Evolutionary conservation across 148 eudicot genomes (phyloP), one percentile per base, ranked within the genome.

Genomic region (Persicaria tinctoria): DNA sequence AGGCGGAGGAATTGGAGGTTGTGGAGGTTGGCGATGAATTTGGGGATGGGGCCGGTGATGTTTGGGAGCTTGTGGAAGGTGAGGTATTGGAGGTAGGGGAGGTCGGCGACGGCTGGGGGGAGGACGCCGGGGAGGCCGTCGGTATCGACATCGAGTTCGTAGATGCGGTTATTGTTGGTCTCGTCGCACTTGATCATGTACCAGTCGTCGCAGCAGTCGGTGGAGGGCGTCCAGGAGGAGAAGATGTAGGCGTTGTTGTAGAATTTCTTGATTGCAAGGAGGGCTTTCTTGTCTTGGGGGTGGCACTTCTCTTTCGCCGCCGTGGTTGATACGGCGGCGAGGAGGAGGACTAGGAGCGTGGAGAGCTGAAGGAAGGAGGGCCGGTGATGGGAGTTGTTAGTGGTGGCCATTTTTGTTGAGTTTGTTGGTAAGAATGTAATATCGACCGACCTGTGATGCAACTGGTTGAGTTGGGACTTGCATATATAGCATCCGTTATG

Each of bases 191-290:
- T 63, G 3, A 84, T 51, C 1, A 51, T 68, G 72, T 74, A 76
- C 90, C 90, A 87, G 1, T 72, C 27, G 13, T 13, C 3, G 45
- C 84, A 81, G 76, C 87, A 84, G 57, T 87, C 83, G 2, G 79
- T 75, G 46, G 72, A 46, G 0, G 87, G 76, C 7, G 76, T 23
- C 90, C 90, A 87, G 8, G 84, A 81, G 68, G 68, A 47, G 3
- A 87, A 74, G 27, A 79, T 74, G 70, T 73, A 49, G 6, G 86
- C 80, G 76, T 80, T 83, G 76, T 72, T 77, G 5, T 83, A 53
- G 41, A 55, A 54, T 46, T 44, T 32, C 76, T 87, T 85, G 73
- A 85, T 79, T 55, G 72, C 63, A 1, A 87, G 75, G 50, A 87
- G 88, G 74, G 80, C 82, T 13, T 78, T 69, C 54, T 81, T 82